Conservation (phyloP, 257 asterid species). For the Nicotiana tabacum region DNA sequence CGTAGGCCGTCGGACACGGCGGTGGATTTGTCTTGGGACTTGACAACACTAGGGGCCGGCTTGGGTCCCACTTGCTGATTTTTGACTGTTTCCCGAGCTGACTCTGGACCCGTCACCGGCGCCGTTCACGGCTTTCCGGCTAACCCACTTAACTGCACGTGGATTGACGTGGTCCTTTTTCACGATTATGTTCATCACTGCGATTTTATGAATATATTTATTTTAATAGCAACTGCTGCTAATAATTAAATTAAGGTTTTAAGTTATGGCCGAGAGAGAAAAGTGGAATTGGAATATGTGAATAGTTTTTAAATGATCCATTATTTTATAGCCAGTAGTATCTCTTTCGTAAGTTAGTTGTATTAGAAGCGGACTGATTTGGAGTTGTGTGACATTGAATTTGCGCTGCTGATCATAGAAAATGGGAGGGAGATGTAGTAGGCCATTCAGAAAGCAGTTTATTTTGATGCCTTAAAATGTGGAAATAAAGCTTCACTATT, state of each 20-base stretch:
- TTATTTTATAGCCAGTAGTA: no score
- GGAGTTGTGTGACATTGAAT: no score
- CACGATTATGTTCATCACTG: not conserved
- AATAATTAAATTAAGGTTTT: not conserved
- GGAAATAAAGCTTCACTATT: no score
- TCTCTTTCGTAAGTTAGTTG: no score
- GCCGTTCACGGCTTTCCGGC: not conserved
- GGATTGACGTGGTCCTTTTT: not conserved
- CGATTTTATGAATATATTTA: not conserved
- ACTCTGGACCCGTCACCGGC: constrained; percentile 3
- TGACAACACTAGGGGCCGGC: not conserved
- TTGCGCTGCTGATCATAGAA: no score
- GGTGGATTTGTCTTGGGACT: constrained; percentile 1
- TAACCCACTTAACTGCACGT: not conserved
- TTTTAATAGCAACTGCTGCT: no score
- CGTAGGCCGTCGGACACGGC: not conserved
- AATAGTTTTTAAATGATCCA: not conserved
- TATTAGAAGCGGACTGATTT: no score
- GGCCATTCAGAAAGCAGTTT: no score
- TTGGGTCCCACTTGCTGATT: not conserved
- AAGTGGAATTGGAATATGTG: not conserved
- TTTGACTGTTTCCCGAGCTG: not conserved
- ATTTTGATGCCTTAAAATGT: no score
- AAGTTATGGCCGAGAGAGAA: not conserved
- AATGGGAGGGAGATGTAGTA: no score